A percentile compares a stretch with the other conserved stretches of the same genome.
phyloP scores from a whole-genome alignment of 257 asterid species.

The Paraleonurus japonicus region DNA sequence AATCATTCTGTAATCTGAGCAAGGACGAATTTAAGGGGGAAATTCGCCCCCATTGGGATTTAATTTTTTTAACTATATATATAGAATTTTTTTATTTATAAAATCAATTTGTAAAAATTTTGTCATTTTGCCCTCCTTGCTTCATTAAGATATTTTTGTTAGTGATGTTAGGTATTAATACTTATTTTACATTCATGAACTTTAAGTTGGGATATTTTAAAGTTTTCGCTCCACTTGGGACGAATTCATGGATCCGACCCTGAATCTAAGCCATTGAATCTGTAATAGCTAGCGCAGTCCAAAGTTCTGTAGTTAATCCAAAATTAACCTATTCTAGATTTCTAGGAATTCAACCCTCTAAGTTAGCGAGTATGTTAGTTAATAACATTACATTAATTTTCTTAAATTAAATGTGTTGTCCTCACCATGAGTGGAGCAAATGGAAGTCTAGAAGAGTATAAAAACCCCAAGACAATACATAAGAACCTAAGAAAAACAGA shows the following conservation, averaged over 20 bases:
- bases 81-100: too few relatives aligned
- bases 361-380: conserved; percentile 3
- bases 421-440: background rate
- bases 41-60: too few relatives aligned
- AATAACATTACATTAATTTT: background rate
- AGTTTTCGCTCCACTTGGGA: too few relatives aligned
- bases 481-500: background rate
- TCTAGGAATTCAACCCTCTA: conserved; percentile 9
- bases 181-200: too few relatives aligned
- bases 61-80: too few relatives aligned
- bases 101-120: too few relatives aligned
- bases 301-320: conserved; percentile 17
- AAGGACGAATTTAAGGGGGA: too few relatives aligned
- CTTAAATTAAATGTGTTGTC: background rate
- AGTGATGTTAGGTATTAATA: too few relatives aligned
- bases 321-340: conserved; percentile 10
- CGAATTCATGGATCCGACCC: too few relatives aligned
- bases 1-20: background rate
- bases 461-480: background rate
- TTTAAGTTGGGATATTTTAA: too few relatives aligned
- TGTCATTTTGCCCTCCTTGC: too few relatives aligned
- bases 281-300: background rate
- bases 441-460: background rate
- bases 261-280: conserved; percentile 10
- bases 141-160: too few relatives aligned